Base-by-base conservation (phyloP, 1,284 basidiomycete species). In the Sphagnurus paluster region DNA sequence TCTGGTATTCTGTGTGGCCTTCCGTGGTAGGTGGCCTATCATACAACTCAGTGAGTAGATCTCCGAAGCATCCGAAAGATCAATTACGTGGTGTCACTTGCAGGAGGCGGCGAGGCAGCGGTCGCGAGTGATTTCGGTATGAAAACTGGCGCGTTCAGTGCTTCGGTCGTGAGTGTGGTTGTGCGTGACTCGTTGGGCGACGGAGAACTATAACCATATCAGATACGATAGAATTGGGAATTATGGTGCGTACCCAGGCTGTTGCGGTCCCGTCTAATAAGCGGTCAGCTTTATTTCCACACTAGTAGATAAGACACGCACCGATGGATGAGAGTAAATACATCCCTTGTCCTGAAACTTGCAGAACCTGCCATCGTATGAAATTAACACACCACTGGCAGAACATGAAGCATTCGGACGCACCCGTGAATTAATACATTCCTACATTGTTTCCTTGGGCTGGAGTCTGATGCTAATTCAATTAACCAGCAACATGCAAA, bases 371-470 rank as follows among this genome's bases (percentile, higher is more conserved):
- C 19, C 16, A 19, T 29, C 41, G 14, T 28, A 6, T 24, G 25
- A 20, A 39, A 24, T 42, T 49, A 43, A 13, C 24, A 30, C 29
- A 24, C 36, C 17, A 40, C 35, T 54, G 23, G 26, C 35, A 26
- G 39, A 21, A 16, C 25, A 16, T 37, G 13, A 13, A 28, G 14
- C 17, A 49, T n/a, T n/a, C 16, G 24, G 28, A 64, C 76, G 53
- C 62, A 91, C 90, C 91, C 91, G 62, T 93, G 88, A 56, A 94
- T 93, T 64, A 89, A 72, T 45, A 92, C 83, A 73, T 93, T 93
- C 62, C 87, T 82, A 69, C 91, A 94, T 61, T 92, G 84, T 39
- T 53, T 49, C 33, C 87, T 79, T 63, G 87, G 85, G 21, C 80
- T 74, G 43, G 78, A 72, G 66, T 87, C 85, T 86, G 58, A 40